A percentile compares a stretch with the other conserved stretches of the same genome.
phyloP scores from a whole-genome alignment of 306 rosid genomes.

The Corylus heterophylla region DNA sequence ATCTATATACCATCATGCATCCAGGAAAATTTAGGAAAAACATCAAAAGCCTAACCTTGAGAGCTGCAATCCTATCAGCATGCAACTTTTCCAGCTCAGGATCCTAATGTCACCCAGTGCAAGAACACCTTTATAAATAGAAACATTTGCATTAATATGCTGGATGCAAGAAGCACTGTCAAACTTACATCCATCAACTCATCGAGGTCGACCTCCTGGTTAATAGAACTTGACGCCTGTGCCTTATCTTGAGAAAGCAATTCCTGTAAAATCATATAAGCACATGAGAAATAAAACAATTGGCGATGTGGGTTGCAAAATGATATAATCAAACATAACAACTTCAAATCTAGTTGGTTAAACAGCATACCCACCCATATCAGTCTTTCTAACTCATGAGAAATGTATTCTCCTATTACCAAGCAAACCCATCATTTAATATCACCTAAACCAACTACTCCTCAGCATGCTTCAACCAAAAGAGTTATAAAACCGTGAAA shows the following conservation, averaged over 20 bases:
- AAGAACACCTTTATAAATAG: constrained; percentile 29
- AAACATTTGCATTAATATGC: constrained; percentile 15
- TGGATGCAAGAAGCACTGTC: constrained; percentile 20
- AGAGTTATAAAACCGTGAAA: no score
- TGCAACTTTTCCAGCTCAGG: constrained; percentile 96
- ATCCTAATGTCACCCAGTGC: constrained; percentile 57
- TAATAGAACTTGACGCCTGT: no score
- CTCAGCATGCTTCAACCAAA: no score
- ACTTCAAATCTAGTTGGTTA: neutral
- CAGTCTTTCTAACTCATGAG: neutral
- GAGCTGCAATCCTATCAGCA: constrained; percentile 86
- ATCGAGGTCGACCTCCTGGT: constrained; percentile 59
- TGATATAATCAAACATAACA: no score
- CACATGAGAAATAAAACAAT: neutral
- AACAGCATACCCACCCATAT: neutral
- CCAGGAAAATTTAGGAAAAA: neutral
- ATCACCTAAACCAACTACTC: neutral
- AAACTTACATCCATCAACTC: constrained; percentile 91
- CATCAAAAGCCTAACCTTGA: constrained; percentile 59
- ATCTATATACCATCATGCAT: constrained; percentile 15
- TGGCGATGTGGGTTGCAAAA: no score
- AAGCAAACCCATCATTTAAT: neutral
- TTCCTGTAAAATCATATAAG: constrained; percentile 57
- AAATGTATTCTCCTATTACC: neutral
- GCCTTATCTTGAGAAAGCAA: no score